Base-by-base conservation (phyloP, 257 asterid species). In the Ballota nigra region DNA sequence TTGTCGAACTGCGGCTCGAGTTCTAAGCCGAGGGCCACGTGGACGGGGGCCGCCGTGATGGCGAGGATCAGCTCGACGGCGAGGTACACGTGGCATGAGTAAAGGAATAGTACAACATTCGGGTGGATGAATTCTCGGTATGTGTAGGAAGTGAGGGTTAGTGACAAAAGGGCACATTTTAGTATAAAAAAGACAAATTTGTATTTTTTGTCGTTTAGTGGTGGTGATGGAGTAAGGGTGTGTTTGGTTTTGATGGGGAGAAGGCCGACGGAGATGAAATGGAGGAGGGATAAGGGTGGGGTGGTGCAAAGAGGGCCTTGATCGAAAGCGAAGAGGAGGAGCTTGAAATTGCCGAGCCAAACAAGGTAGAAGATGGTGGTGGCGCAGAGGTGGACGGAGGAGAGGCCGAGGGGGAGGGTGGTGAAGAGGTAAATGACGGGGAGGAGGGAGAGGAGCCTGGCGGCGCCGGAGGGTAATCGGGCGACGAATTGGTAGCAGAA, bases 261-360 rank as follows among this genome's bases (percentile, higher is more conserved):
- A 65, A 86, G 85, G 55, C 81, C 89, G 20, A 81, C 56, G 77
- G 83, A 71, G 78, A 84, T 52, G 88, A 92, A 92, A 2, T 69
- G 86, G 77, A 68, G 71, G 77, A 86, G 86, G 4, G 87, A 75
- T 0, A 76, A 12, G 0, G 80, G 81, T 0, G 88, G 84, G 8
- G 29, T 13, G 26, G 89, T 10, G 53, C 73, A 71, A 6, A 89
- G 82, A 28, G 95, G 96, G 68, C 80, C 79, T 16, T 69, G 81
- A 31, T 82, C 49, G 75, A 89, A 92, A 28, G 90, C 58, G 67
- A 83, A 85, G 65, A 89, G 90, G 77, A 92, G 79, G 77, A 92
- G 92, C 73, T 92, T 92, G 84, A 84, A 89, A 43, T 89, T 92
- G 66, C 77, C 89, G 9, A 81, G 89, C 96, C 96, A 92, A 67